phyloP scores from a whole-genome alignment of 805 yeast species.

The Candida koratica region DNA sequence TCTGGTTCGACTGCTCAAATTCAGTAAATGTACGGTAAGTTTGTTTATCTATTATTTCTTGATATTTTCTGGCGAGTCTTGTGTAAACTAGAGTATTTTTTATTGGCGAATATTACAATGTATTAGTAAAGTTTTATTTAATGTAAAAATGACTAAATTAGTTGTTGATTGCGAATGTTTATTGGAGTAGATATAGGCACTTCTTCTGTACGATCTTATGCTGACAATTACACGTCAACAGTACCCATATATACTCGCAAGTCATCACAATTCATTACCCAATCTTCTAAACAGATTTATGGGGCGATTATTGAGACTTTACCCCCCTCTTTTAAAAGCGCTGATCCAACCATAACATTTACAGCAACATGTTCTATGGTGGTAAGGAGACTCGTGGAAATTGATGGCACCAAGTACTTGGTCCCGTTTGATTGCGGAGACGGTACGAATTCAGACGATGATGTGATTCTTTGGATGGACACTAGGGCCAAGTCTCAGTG shows the following conservation, averaged over 20 bases:
- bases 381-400: constrained; percentile 26
- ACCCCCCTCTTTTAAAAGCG: neutral
- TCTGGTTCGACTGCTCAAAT: constrained; percentile 40
- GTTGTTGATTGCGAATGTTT: constrained; percentile 5
- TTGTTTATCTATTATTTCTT: neutral
- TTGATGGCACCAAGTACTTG: constrained; percentile 22
- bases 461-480: constrained; percentile 62
- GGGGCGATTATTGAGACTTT: constrained; percentile 25
- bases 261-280: constrained; percentile 27
- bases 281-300: constrained; percentile 39
- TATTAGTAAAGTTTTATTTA: too few relatives aligned
- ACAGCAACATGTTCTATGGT: constrained; percentile 63
- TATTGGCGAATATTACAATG: too few relatives aligned
- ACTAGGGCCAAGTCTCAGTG: constrained; percentile 38
- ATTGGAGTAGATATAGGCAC: constrained; percentile 54
- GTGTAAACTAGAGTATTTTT: too few relatives aligned
- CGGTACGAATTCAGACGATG: constrained; percentile 21
- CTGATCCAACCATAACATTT: constrained; percentile 20
- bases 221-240: constrained; percentile 17
- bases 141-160: too few relatives aligned
- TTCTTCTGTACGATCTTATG: constrained; percentile 43
- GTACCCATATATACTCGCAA: constrained; percentile 18
- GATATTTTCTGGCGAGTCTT: neutral
- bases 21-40: constrained; percentile 5
- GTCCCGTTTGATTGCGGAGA: constrained; percentile 25